Conservation (phyloP, 495 filamentous ascomycete species). For the Ascodesmis nigricans region DNA sequence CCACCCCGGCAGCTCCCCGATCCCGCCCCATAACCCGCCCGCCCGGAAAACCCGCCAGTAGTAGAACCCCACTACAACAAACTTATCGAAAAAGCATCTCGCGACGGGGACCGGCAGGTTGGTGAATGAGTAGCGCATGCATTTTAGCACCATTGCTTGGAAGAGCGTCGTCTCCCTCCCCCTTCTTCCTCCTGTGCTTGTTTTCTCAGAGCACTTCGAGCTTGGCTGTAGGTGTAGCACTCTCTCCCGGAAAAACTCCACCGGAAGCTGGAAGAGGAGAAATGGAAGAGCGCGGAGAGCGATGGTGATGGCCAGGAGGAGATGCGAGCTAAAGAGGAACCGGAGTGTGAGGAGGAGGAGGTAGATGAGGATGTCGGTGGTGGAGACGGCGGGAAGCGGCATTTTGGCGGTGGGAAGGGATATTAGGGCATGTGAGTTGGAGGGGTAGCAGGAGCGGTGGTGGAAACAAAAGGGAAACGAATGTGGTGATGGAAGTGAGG, state of each 20-base stretch:
- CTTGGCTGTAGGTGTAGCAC: constrained; percentile 35
- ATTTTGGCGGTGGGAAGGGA: too few relatives aligned
- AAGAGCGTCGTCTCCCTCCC: constrained; percentile 42
- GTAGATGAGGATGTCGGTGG: constrained; percentile 48
- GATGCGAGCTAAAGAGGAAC: constrained; percentile 37
- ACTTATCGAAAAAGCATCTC: too few relatives aligned
- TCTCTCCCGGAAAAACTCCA: constrained; percentile 34
- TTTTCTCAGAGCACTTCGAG: too few relatives aligned
- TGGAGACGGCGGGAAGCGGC: constrained; percentile 45
- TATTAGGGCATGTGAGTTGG: too few relatives aligned
- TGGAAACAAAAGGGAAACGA: too few relatives aligned
- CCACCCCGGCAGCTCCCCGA: too few relatives aligned
- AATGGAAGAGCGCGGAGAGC: constrained; percentile 43
- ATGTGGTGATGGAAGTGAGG: too few relatives aligned
- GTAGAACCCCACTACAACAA: too few relatives aligned
- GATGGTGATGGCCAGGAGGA: constrained; percentile 32
- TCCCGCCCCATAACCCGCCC: too few relatives aligned
- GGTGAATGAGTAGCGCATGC: constrained; percentile 54
- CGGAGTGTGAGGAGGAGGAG: constrained; percentile 41
- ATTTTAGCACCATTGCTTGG: constrained; percentile 50
- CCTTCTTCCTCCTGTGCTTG: too few relatives aligned
- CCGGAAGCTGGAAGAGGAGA: constrained; percentile 22
- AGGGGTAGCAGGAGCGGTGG: too few relatives aligned
- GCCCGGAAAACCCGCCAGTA: too few relatives aligned
- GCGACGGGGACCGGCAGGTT: constrained; percentile 26